These are phyloP conservation scores for Corynascus novoguineensis DNA, from an alignment of 495 filamentous ascomycete genomes.

Conservation along the genomic window DNA sequence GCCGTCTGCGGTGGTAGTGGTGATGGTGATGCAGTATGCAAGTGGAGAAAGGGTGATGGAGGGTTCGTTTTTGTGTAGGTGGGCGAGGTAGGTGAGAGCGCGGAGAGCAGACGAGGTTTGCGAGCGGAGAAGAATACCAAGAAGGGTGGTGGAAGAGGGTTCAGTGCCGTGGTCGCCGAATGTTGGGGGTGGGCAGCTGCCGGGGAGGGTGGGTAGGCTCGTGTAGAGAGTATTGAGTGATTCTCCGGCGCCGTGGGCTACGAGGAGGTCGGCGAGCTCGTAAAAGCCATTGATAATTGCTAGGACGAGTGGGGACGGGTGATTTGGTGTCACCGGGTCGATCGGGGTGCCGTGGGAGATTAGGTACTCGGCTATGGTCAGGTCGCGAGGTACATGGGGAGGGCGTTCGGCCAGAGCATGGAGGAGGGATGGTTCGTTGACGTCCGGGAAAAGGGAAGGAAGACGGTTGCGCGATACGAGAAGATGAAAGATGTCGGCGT, in stretches of 20 bases:
- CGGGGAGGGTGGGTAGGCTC: no score
- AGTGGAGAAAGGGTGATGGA: background rate
- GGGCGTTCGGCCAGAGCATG: background rate
- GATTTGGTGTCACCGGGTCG: background rate
- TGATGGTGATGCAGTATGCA: no score
- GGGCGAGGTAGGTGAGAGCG: background rate
- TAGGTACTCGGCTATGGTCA: background rate
- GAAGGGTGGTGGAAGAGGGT: background rate
- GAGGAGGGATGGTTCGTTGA: background rate
- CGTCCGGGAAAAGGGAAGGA: background rate
- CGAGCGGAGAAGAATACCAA: background rate
- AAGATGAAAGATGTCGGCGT: slow-evolving; percentile 3
- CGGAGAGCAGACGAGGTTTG: slow-evolving; percentile 4
- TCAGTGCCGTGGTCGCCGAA: background rate
- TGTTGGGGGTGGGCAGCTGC: background rate
- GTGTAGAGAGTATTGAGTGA: slow-evolving; percentile 4
- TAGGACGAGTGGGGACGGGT: slow-evolving; percentile 3
- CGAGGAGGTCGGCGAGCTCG: slow-evolving; percentile 5
- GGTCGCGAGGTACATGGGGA: background rate
- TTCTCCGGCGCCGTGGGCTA: background rate
- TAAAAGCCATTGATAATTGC: background rate
- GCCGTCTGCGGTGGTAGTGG: no score
- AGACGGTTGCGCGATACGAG: background rate
- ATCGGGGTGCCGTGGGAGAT: background rate
- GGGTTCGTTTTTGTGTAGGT: background rate